A percentile compares a stretch with the other conserved stretches of the same genome.
phyloP scores from a whole-genome alignment of 1,284 basidiomycete genomes.

The Pseudozyma thailandica region DNA sequence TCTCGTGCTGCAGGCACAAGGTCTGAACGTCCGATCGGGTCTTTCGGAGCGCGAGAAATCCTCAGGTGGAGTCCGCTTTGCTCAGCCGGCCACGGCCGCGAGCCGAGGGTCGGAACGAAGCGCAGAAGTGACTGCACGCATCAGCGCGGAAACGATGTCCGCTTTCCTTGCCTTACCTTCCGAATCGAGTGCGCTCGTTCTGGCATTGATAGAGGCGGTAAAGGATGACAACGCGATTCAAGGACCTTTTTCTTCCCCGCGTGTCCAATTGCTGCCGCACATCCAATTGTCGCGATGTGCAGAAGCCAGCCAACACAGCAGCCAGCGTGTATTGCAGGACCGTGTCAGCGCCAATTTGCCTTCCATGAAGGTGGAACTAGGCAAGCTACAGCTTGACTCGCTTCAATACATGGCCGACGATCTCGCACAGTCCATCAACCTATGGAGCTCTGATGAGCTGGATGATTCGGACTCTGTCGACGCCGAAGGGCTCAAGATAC shows the following conservation, averaged over 20 bases:
- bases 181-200: constrained; percentile 19
- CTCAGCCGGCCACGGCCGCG: not conserved
- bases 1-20: constrained; percentile 38
- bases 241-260: constrained; percentile 6
- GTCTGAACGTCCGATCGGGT: constrained; percentile 17
- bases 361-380: constrained; percentile 33
- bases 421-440: constrained; percentile 37
- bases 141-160: constrained; percentile 26
- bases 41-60: constrained; percentile 5
- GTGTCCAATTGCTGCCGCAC: constrained; percentile 8
- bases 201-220: constrained; percentile 28
- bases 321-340: not conserved
- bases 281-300: constrained; percentile 9
- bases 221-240: constrained; percentile 1
- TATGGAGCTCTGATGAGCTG: constrained; percentile 29
- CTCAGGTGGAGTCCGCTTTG: constrained; percentile 21
- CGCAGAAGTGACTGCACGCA: constrained; percentile 10
- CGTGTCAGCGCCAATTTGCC: constrained; percentile 36
- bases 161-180: constrained; percentile 28
- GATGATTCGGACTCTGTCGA: constrained; percentile 29
- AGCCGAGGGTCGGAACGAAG: constrained; percentile 1
- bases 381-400: constrained; percentile 50
- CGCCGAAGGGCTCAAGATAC: constrained; percentile 47
- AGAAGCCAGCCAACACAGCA: not conserved
- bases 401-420: constrained; percentile 60